These are phyloP conservation scores for Geosmithia flava DNA, from an alignment of 2,329 filamentous ascomycete genomes.

Conservation along the genomic window DNA sequence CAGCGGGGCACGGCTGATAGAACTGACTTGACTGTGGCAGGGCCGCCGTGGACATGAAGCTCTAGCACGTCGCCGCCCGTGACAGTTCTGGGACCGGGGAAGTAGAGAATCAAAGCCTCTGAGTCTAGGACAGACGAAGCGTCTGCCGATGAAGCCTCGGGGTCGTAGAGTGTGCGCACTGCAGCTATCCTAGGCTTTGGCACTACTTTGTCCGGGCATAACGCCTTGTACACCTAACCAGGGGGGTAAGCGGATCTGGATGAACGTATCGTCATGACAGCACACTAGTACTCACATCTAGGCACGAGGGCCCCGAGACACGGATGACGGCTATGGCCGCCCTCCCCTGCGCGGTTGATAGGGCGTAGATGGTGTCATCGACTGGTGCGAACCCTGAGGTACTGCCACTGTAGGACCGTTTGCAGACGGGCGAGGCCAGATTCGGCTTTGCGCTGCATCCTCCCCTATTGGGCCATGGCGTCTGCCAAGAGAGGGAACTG, in stretches of 20 bases:
- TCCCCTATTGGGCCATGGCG: not conserved
- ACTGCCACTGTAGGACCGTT: slow-evolving; percentile 1
- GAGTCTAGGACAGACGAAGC: slow-evolving; percentile 52
- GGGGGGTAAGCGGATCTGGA: not conserved
- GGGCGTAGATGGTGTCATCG: slow-evolving; percentile 71
- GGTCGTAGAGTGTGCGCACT: slow-evolving; percentile 61
- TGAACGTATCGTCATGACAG: not conserved
- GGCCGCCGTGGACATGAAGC: slow-evolving; percentile 85
- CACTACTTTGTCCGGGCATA: slow-evolving; percentile 33
- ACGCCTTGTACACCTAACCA: slow-evolving; percentile 32
- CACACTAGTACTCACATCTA: slow-evolving; percentile 43
- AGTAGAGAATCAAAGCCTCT: slow-evolving; percentile 69
- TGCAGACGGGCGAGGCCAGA: not conserved
- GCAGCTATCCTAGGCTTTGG: slow-evolving; percentile 47
- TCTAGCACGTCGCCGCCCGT: slow-evolving; percentile 92
- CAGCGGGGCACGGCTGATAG: slow-evolving; percentile 56
- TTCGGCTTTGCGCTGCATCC: not conserved
- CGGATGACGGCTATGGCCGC: slow-evolving; percentile 87
- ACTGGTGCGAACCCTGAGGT: slow-evolving; percentile 8
- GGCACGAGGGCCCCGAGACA: slow-evolving; percentile 68
- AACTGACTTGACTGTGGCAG: slow-evolving; percentile 79
- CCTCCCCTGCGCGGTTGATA: slow-evolving; percentile 75
- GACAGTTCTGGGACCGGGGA: slow-evolving; percentile 68
- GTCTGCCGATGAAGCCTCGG: slow-evolving; percentile 9
- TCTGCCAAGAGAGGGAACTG: slow-evolving; percentile 2